Evolutionary conservation across 768 basidiomycete genomes (phyloP).

Genomic region (Glaciozyma martinii): DNA sequence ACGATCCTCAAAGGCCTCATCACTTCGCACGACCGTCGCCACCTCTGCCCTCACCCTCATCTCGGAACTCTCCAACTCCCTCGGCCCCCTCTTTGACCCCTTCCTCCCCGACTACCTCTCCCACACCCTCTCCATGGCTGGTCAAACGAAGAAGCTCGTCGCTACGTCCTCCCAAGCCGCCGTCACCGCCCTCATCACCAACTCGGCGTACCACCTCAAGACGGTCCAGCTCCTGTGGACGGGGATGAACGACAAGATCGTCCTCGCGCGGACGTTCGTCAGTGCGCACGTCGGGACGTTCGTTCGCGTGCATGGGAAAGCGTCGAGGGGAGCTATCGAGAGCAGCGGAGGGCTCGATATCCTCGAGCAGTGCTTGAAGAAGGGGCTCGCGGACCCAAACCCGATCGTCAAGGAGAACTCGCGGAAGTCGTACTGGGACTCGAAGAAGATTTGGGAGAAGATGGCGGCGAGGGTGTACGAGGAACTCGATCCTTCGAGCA

Average conservation of each 20-base stretch:
- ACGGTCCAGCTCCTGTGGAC: conserved; percentile 61
- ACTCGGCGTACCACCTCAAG: conserved; percentile 60
- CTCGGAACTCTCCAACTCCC: conserved; percentile 57
- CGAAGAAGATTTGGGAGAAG: conserved; percentile 65
- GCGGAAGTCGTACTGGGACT: conserved; percentile 69
- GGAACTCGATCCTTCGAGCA: conserved; percentile 55
- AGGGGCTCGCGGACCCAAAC: conserved; percentile 66
- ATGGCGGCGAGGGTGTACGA: conserved; percentile 57
- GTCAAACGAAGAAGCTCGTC: conserved; percentile 83
- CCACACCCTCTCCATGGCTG: conserved; percentile 75
- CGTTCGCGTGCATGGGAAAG: conserved; percentile 60
- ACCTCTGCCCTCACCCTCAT: conserved; percentile 69
- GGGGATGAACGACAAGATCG: conserved; percentile 67
- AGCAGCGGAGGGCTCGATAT: conserved; percentile 56
- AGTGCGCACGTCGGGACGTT: conserved; percentile 65
- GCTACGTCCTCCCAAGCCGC: conserved; percentile 74
- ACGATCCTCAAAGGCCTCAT: conserved; percentile 53
- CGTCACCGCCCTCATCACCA: conserved; percentile 57
- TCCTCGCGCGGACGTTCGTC: conserved; percentile 51
- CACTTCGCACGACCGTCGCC: conserved; percentile 84
- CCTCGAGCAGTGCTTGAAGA: conserved; percentile 65
- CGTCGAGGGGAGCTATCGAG: conserved; percentile 61
- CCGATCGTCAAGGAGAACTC: conserved; percentile 66
- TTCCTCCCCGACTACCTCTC: conserved; percentile 66
- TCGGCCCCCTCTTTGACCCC: conserved; percentile 60